phyloP scores from a whole-genome alignment of 805 yeast genomes.

The Candida rishiriensis region DNA sequence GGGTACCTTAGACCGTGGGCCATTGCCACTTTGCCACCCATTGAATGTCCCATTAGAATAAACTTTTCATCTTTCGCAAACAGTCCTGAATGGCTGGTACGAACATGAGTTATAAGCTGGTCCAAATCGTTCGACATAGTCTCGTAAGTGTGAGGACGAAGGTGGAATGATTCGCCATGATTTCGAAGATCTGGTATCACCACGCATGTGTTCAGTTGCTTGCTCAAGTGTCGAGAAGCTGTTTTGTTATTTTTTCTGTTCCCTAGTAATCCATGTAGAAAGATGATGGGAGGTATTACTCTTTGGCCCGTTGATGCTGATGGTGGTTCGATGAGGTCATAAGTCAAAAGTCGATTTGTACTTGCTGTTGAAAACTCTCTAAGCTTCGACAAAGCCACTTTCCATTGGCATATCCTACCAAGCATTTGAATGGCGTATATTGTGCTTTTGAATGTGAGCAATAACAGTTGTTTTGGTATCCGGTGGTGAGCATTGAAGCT shows the following conservation, averaged over 20 bases:
- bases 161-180: conserved; percentile 86
- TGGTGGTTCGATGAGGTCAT: conserved; percentile 5
- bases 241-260: conserved; percentile 72
- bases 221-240: conserved; percentile 55
- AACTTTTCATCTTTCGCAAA: conserved; percentile 43
- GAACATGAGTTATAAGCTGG: conserved; percentile 34
- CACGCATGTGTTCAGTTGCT: conserved; percentile 46
- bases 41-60: conserved; percentile 66
- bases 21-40: conserved; percentile 96
- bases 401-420: too few species aligned
- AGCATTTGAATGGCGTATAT: too few species aligned
- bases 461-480: too few species aligned
- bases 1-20: conserved; percentile 69
- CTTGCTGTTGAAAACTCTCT: too few species aligned
- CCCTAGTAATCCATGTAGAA: conserved; percentile 88
- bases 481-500: too few species aligned
- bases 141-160: conserved; percentile 63
- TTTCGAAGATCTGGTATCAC: conserved; percentile 76
- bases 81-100: conserved; percentile 5
- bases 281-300: conserved; percentile 55
- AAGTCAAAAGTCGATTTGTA: background rate
- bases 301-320: background rate
- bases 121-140: conserved; percentile 81
- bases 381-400: too few species aligned
- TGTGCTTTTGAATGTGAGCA: too few species aligned